A percentile compares a stretch with the other conserved stretches of the same genome.
Evolutionary conservation across 2,329 filamentous ascomycete species (phyloP).

Genomic region (Penicillium griseofulvum): DNA sequence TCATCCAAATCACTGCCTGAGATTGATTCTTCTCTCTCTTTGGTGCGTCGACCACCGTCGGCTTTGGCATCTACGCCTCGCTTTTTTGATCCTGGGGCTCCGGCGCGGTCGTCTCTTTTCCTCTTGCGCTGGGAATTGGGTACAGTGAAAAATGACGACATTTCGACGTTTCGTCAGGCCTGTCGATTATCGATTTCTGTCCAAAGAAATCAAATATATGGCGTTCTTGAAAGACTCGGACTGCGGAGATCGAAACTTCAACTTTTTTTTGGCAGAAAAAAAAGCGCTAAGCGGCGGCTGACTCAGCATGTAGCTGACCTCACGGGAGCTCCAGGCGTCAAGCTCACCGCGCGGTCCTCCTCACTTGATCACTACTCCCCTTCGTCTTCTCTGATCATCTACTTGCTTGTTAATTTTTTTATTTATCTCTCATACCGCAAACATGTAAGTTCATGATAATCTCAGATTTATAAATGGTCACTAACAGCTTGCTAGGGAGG

Average conservation of each 20-base stretch:
- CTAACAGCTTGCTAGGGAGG: conserved; percentile 67
- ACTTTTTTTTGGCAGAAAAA: conserved; percentile 40
- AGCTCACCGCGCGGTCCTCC: conserved; percentile 41
- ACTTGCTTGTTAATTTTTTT: conserved; percentile 16
- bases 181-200: conserved; percentile 7
- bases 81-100: conserved; percentile 47
- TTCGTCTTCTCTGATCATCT: conserved; percentile 22
- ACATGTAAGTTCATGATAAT: conserved; percentile 26
- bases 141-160: conserved; percentile 95
- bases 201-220: conserved; percentile 9
- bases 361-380: conserved; percentile 22
- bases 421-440: conserved; percentile 19
- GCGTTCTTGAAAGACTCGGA: conserved; percentile 11
- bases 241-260: conserved; percentile 21
- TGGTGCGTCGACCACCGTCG: conserved; percentile 44
- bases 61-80: conserved; percentile 41
- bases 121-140: conserved; percentile 87
- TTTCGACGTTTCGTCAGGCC: conserved; percentile 35
- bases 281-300: conserved; percentile 33
- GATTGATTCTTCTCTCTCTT: conserved; percentile 71
- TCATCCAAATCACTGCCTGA: conserved; percentile 76
- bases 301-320: conserved; percentile 36
- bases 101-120: conserved; percentile 62
- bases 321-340: conserved; percentile 40
- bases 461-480: conserved; percentile 1